Evolutionary conservation across 169 alveolate species (phyloP), one percentile per base, ranked within the genome.

Genomic region (Toxoplasma gondii): DNA sequence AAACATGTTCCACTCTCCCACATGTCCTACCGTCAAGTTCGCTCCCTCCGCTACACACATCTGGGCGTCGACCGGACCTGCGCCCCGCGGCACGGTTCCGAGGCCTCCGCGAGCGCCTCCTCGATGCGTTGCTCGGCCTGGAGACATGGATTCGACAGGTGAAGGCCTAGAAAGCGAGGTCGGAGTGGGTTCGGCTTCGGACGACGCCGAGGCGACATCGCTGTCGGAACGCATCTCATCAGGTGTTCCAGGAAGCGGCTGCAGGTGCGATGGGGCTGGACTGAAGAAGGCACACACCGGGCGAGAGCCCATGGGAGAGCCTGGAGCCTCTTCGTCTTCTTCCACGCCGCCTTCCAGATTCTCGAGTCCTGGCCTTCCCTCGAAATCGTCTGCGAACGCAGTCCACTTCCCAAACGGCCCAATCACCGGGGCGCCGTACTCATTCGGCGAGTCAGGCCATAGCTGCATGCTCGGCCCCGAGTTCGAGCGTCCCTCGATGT

Each of bases 11-110:
- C 93, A 86, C 53, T 12, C 88, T 31, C 95, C 95, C 0, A 92
- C 95, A 2, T n/a, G 67, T 9, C 95, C 95, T 17, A 49, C 53
- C 31, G 36, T 2, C 78, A 93, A 43, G n/a, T 80, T 84, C n/a
- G 84, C 54, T n/a, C 95, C 95, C 31, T 49, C 74, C n/a, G 95
- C 95, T 36, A 86, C 95, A 45, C 95, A 93, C 88, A 49, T 9
- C 49, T n/a, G 41, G 39, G 95, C 80, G 43, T 1, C 44, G 69
- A 93, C 88, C 17, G 95, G 95, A 2, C 95, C 95, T 9, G 31
- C 36, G 43, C 95, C 95, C 12, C 95, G 43, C 34, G 95, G 95
- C 29, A 93, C 83, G 38, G 36, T 19, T 31, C 2, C 45, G 5
- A 16, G 88, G 45, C 45, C 53, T 36, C 80, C 27, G 45, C 43